Percentiles rank a stretch among this genome's conserved stretches.
phyloP scores from a whole-genome alignment of 257 asterid species.

The Echium plantagineum region DNA sequence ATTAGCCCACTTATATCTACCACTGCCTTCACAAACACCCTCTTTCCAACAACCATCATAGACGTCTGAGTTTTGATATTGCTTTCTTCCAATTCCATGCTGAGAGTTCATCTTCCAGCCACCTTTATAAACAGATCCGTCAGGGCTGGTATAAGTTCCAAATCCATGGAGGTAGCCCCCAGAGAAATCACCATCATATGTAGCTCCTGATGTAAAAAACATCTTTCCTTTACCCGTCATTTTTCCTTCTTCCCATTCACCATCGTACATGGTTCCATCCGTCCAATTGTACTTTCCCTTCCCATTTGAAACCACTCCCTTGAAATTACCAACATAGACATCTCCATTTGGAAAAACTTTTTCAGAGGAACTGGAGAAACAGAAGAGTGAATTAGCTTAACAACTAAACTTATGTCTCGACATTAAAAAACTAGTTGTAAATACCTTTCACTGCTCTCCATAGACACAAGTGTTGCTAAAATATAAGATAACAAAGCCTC shows the following conservation, averaged over 20 bases:
- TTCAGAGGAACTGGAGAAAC: slow-evolving; percentile 34
- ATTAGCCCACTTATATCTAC: slow-evolving; percentile 73
- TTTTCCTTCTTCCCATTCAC: slow-evolving; percentile 89
- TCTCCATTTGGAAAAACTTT: slow-evolving; percentile 70
- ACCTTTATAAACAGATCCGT: slow-evolving; percentile 76
- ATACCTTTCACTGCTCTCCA: slow-evolving; percentile 5
- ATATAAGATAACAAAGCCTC: no score
- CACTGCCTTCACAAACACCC: slow-evolving; percentile 85
- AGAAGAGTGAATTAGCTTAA: neutral
- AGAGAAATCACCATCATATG: slow-evolving; percentile 82
- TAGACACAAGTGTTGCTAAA: neutral
- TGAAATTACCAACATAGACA: slow-evolving; percentile 47
- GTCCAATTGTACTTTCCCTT: slow-evolving; percentile 80
- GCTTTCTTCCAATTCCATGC: slow-evolving; percentile 83
- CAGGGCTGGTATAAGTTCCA: slow-evolving; percentile 58
- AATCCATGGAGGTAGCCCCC: slow-evolving; percentile 79
- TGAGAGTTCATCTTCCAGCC: slow-evolving; percentile 79
- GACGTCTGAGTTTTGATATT: slow-evolving; percentile 63
- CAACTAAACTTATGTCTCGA: neutral
- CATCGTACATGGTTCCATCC: slow-evolving; percentile 77
- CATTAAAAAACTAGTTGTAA: neutral
- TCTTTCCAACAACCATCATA: slow-evolving; percentile 96
- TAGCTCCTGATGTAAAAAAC: slow-evolving; percentile 63
- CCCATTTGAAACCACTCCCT: slow-evolving; percentile 55
- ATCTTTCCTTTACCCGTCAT: slow-evolving; percentile 89